Base-by-base conservation (phyloP, 2,329 filamentous ascomycete species). In the Akanthomyces dipterigenus region DNA sequence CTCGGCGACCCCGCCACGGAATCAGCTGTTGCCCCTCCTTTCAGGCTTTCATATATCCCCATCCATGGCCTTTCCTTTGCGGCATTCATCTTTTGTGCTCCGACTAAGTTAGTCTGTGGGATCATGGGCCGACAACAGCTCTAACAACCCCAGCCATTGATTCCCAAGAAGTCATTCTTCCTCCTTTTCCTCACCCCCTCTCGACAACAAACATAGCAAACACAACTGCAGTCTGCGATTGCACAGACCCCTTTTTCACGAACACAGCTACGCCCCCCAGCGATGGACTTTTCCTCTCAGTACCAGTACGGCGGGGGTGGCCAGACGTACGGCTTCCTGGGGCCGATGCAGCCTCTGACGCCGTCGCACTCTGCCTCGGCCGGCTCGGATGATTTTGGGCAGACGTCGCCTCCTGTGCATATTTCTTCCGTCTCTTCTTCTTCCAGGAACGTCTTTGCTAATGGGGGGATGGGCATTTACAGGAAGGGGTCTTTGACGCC, bases 351-450 rank as follows among this genome's bases (percentile, higher is more conserved):
- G 61, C 81, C 81, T 53, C 69, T 83, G 69, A 83, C 82, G 64
- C 82, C 82, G 34, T 82, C 81, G 61, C 78, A 82, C 70, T 80
- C 81, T 62, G 81, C 81, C 67, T 82, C 82, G 60, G 78, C 78
- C 49, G 73, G 75, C 31, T 83, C 82, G 42, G 81, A 84, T 61
- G 82, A 84, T 60, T 84, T 80, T 72, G 77, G 74, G 69, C 79
- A 75, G 62, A 80, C 80, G 58, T 84, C 82, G 66, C 79, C 82
- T 67, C 78, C 81, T 70, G 82, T 85, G 74, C 62, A 61, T 54
- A 63, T 55, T 50, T 60, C 53, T 45, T 53, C 56, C 54, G 63
- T 64, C 64, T 63, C 63, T 46, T 63, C 64, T 69, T 68, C 62
- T 67, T 67, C n/a, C n/a, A n/a, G n/a, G n/a, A n/a, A n/a, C n/a